Base-by-base conservation (phyloP, 2,329 filamentous ascomycete species). In the Trichoderma sp. region DNA sequence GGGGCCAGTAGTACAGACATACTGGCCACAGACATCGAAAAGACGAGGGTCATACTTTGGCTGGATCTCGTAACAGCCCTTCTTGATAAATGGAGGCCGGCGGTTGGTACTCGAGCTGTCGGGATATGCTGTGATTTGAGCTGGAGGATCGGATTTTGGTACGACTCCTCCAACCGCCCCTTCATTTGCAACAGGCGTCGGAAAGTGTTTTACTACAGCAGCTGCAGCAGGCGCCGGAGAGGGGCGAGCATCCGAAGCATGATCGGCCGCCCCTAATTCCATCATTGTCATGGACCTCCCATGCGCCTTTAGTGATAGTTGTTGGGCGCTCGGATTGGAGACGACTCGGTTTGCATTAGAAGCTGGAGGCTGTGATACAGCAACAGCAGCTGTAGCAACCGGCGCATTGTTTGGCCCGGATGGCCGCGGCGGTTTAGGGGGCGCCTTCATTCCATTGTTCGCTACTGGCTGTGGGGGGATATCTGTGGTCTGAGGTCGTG, bases 21-120 rank as follows among this genome's bases (percentile, higher is more conserved):
- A 91, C 74, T 95, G 91, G 8, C 96, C 96, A 78, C 93, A 98
- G 3, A 97, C 90, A 73, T 96, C 95, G 78, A 98, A 91, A 34
- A 94, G 85, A 55, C 94, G 91, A 6, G 93, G 93, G 74, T 98
- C 96, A 75, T 97, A 96, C 76, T 93, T 94, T 3, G 93, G 95
- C 34, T 87, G 82, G 71, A 99, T 95, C 74, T 95, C 92, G 66
- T 87, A 87, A n/a, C 88, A 87, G 0, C 92, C 91, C 55, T 90
- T 87, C 76, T 90, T 92, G 75, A 93, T 90, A 66, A 87, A 88
- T 0, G 96, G 96, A 17, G 93, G 92, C 63, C 94, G 88, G 64
- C 96, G 90, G 78, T 98, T 99, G 2, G 93, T 89, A 74, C 92
- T 91, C 1, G 94, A 93, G 1, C 92, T 86, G 81, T 99, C 95